phyloP scores from a whole-genome alignment of 108 stramenopile genomes.

The Epithemia pelagica region DNA sequence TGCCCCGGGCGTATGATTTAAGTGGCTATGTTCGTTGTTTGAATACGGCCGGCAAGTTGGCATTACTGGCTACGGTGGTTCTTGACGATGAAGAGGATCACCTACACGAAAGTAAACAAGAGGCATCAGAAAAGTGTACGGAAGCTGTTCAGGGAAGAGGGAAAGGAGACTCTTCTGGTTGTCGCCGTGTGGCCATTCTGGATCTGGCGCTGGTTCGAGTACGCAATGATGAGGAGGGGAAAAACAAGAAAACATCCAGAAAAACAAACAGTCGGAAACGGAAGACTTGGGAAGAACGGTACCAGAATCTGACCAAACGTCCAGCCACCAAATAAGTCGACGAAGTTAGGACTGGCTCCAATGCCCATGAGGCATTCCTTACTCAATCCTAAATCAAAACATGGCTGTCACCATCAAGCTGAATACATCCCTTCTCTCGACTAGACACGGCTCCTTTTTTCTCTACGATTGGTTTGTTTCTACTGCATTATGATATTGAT shows the following conservation, averaged over 20 bases:
- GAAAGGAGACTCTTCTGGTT: constrained; percentile 2
- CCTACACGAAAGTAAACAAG: background rate
- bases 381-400: too few species aligned
- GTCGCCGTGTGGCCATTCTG: constrained; percentile 49
- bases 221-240: background rate
- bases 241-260: background rate
- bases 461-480: too few species aligned
- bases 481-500: too few species aligned
- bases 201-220: constrained; percentile 51
- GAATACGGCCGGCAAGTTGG: constrained; percentile 82
- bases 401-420: too few species aligned
- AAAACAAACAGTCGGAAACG: background rate
- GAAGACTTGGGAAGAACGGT: background rate
- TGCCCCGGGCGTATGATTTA: constrained; percentile 65
- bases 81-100: constrained; percentile 6
- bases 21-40: constrained; percentile 67
- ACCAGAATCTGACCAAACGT: background rate
- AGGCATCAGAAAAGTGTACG: background rate
- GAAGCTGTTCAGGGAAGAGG: background rate
- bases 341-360: too few species aligned
- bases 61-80: constrained; percentile 61
- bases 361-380: too few species aligned
- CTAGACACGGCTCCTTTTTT: too few species aligned
- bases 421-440: too few species aligned
- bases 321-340: too few species aligned